A percentile compares a stretch with the other conserved stretches of the same genome.
phyloP scores from a whole-genome alignment of 2,329 filamentous ascomycete species.

The Nigrograna mackinnonii region DNA sequence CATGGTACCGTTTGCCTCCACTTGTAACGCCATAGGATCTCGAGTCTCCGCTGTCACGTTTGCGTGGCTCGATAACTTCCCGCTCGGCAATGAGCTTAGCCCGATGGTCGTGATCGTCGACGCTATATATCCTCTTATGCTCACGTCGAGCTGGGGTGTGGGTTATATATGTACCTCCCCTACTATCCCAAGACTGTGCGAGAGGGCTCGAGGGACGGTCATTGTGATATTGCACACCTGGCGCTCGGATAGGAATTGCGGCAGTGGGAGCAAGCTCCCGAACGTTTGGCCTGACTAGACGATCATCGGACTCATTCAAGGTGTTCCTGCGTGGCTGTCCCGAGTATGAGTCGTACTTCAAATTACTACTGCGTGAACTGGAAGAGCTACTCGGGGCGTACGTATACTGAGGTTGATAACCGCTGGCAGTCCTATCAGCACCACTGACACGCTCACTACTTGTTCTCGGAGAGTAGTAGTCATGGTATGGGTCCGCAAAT shows the following conservation, averaged over 20 bases:
- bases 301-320: slow-evolving; percentile 41
- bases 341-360: slow-evolving; percentile 49
- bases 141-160: slow-evolving; percentile 32
- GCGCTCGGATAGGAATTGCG: slow-evolving; percentile 36
- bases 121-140: slow-evolving; percentile 54
- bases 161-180: slow-evolving; percentile 42
- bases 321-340: slow-evolving; percentile 51
- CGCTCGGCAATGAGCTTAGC: slow-evolving; percentile 41
- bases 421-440: slow-evolving; percentile 24
- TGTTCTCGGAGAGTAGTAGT: slow-evolving; percentile 39
- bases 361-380: slow-evolving; percentile 26
- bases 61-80: slow-evolving; percentile 38
- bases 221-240: slow-evolving; percentile 19
- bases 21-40: slow-evolving; percentile 30
- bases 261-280: slow-evolving; percentile 32
- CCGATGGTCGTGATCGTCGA: slow-evolving; percentile 47
- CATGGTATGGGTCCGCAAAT: slow-evolving; percentile 36
- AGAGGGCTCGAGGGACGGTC: slow-evolving; percentile 47
- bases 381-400: slow-evolving; percentile 29
- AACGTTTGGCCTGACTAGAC: slow-evolving; percentile 35
- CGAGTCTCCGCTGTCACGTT: slow-evolving; percentile 26
- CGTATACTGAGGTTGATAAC: slow-evolving; percentile 4
- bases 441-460: slow-evolving; percentile 35
- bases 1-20: slow-evolving; percentile 34
- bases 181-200: slow-evolving; percentile 34